Evolutionary conservation across 805 yeast species (phyloP), one percentile per base, ranked within the genome.

Genomic region (Cyberlindnera euphorbiiphila): DNA sequence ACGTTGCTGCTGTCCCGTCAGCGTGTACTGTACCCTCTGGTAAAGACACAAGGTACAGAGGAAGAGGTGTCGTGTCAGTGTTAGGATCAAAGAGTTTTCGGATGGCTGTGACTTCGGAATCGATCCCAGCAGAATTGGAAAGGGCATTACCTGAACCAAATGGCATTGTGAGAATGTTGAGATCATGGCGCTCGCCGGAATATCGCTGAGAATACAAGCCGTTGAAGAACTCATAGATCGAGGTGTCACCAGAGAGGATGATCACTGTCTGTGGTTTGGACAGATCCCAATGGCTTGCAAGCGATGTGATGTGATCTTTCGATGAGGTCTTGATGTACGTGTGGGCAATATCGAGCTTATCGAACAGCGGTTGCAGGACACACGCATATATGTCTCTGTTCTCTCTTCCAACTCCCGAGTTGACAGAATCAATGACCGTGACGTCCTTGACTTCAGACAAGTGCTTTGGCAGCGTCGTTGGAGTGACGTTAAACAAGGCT

Each of bases 131-230:
- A 0, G 95, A 81, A 17, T 73, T 70, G 2, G 85, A 74, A 42
- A 86, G 65, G 1, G 95, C 88, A 56, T 89, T 89, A 0, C 95
- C 97, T 1, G 95, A 82, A 1, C 97, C 97, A 42, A 78, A 67
- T 0, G 96, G 95, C 12, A 89, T 56, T 1, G 61, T 53, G 2
- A 55, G 39, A 5, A 65, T 29, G 24, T 46, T 40, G 8, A 64
- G 18, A n/a, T 34, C 26, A 9, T 35, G 17, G 5, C 16, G 6
- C 37, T 24, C 10, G 45, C 21, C 15, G 11, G 24, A n/a, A 18
- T 11, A n/a, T 25, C 16, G 5, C 47, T 53, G 19, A 71, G 55
- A 14, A 59, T 65, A n/a, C 4, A 42, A 16, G 6, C 31, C 44
- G 54, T 88, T 88, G 38, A 86, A 49, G 34, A 89, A 75, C 56